Conservation (phyloP, 495 filamentous ascomycete genomes). For the Aspergillus homomorphus region DNA sequence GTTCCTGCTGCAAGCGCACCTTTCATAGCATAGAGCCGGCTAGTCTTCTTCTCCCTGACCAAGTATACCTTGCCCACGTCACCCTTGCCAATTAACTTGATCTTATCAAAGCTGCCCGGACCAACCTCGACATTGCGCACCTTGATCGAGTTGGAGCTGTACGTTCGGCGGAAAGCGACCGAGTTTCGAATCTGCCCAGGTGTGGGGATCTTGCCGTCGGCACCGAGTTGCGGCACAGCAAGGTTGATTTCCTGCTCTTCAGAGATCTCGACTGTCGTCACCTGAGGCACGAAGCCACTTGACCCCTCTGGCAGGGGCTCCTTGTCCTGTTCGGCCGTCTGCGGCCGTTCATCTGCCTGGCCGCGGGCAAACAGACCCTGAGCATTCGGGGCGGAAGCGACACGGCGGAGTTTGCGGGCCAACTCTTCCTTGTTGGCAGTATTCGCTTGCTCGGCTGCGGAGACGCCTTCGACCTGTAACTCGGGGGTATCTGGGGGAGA, state of each 20-base stretch:
- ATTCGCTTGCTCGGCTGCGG: constrained; percentile 71
- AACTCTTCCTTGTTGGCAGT: constrained; percentile 87
- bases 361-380: constrained; percentile 80
- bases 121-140: constrained; percentile 95
- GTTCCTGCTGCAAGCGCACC: constrained; percentile 51
- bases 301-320: constrained; percentile 63
- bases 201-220: constrained; percentile 44
- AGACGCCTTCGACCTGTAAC: constrained; percentile 68
- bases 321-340: constrained; percentile 76
- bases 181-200: constrained; percentile 55
- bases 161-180: constrained; percentile 84
- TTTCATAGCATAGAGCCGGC: constrained; percentile 96
- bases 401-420: constrained; percentile 84
- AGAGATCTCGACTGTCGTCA: constrained; percentile 52
- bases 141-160: constrained; percentile 99
- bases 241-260: constrained; percentile 40
- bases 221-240: constrained; percentile 37
- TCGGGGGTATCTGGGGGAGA: constrained; percentile 92
- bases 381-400: constrained; percentile 94
- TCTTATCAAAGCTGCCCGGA: constrained; percentile 96
- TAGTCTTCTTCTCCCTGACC: constrained; percentile 95
- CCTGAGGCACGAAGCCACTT: constrained; percentile 50
- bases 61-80: constrained; percentile 98
- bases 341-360: constrained; percentile 65
- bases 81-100: constrained; percentile 97